These are phyloP conservation scores for Lichtheimia hyalospora DNA, from an alignment of 371 early-diverging fungal genomes.

Conservation along the genomic window DNA sequence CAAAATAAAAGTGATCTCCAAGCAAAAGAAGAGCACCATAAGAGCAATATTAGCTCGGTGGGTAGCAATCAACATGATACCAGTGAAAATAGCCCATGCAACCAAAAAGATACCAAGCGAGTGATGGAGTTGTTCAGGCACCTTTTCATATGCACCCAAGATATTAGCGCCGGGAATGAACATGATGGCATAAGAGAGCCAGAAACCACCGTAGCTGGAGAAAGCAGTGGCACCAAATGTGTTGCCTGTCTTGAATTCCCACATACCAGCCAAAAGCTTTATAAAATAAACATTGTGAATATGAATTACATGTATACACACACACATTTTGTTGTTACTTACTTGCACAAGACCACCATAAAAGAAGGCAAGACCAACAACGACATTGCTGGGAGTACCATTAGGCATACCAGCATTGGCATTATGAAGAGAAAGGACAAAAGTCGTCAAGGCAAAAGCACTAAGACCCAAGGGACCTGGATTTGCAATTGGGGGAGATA, in stretches of 20 bases:
- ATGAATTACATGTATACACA: not conserved
- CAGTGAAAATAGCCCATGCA: constrained; percentile 68
- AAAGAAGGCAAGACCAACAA: constrained; percentile 72
- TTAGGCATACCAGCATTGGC: constrained; percentile 65
- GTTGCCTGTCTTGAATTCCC: constrained; percentile 77
- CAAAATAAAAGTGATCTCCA: constrained; percentile 65
- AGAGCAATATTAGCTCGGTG: constrained; percentile 63
- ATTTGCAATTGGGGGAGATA: constrained; percentile 50
- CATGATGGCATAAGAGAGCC: constrained; percentile 72
- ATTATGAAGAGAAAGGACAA: constrained; percentile 69
- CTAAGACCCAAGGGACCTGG: constrained; percentile 78
- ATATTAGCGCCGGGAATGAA: constrained; percentile 60
- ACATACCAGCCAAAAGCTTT: constrained; percentile 79
- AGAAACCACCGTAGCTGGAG: constrained; percentile 77
- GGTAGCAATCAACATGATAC: constrained; percentile 67
- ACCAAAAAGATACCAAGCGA: constrained; percentile 71
- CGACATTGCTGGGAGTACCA: constrained; percentile 54
- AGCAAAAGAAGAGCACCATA: constrained; percentile 61
- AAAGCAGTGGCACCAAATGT: constrained; percentile 87
- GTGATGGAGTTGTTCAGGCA: constrained; percentile 41
- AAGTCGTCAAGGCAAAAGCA: constrained; percentile 76
- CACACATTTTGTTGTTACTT: constrained; percentile 6
- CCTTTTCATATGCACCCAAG: constrained; percentile 40
- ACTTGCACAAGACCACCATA: constrained; percentile 82
- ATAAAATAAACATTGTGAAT: constrained; percentile 3